These are phyloP conservation scores for Plantago ovata DNA, from an alignment of 257 asterid species.

Conservation along the genomic window DNA sequence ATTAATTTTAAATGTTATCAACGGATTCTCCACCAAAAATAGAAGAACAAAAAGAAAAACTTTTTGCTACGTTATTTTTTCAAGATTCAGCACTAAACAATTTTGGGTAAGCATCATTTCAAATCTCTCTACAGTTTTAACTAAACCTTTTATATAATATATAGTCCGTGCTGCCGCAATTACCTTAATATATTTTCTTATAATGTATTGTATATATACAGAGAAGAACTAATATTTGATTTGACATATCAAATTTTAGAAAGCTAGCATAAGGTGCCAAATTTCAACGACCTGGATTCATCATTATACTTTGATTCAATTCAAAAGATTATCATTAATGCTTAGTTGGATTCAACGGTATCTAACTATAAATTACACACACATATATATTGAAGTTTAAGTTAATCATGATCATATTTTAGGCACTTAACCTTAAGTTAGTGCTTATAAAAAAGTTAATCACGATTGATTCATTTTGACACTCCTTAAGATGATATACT, in stretches of 20 bases:
- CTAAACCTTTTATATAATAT: background rate
- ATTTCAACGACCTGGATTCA: background rate
- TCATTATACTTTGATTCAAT: no score
- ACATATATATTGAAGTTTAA: no score
- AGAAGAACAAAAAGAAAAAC: constrained; percentile 11
- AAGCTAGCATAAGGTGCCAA: constrained; percentile 4
- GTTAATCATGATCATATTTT: no score
- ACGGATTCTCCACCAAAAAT: constrained; percentile 18
- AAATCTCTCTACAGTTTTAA: background rate
- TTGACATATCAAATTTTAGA: background rate
- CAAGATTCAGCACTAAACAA: constrained; percentile 22
- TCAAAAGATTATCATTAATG: no score
- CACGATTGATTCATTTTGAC: no score
- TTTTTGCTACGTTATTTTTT: background rate
- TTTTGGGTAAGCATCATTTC: background rate
- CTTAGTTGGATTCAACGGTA: no score
- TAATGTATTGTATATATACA: background rate
- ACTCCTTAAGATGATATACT: no score
- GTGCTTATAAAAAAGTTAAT: no score
- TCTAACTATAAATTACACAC: no score
- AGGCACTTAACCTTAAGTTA: no score
- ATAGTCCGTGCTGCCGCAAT: background rate
- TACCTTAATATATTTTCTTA: background rate
- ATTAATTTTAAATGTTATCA: constrained; percentile 12
- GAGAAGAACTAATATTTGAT: background rate